These are phyloP conservation scores for Fusarium globosum DNA, from an alignment of 2,329 filamentous ascomycete species.

Conservation along the genomic window DNA sequence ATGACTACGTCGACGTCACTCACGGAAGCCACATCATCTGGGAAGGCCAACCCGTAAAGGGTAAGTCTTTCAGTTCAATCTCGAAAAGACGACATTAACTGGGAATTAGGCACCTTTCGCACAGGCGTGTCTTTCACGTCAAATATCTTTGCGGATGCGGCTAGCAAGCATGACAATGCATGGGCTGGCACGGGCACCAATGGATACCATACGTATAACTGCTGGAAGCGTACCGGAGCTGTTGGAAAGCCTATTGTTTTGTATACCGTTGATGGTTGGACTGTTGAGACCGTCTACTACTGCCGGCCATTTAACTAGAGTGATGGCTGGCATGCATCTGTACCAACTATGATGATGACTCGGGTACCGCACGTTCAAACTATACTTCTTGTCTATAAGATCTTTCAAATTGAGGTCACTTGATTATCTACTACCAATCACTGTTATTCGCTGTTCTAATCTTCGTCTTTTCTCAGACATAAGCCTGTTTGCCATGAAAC, in stretches of 20 bases:
- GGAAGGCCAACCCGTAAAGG: constrained; percentile 1
- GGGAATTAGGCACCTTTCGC: not conserved
- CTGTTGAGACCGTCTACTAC: not conserved
- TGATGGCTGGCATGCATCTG: not conserved
- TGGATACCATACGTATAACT: not conserved
- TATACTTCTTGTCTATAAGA: not conserved
- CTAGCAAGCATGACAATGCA: not conserved
- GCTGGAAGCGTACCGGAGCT: not conserved
- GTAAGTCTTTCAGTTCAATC: not conserved
- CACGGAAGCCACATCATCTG: not conserved
- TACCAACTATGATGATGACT: not conserved
- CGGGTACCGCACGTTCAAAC: fast-evolving
- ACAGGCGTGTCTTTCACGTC: constrained; percentile 1
- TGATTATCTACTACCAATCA: not conserved
- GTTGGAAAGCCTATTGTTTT: not conserved
- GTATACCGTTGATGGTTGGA: constrained; percentile 6
- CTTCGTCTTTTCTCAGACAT: too few species aligned
- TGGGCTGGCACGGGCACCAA: constrained; percentile 8
- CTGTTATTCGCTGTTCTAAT: fast-evolving
- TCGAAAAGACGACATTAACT: not conserved
- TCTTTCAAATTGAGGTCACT: fast-evolving
- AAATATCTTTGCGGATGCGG: constrained; percentile 1
- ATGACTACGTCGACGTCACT: not conserved
- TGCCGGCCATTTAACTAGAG: not conserved
- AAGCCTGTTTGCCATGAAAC: fast-evolving